phyloP scores from a whole-genome alignment of 208 protist genomes.

The Willaertia magna region DNA sequence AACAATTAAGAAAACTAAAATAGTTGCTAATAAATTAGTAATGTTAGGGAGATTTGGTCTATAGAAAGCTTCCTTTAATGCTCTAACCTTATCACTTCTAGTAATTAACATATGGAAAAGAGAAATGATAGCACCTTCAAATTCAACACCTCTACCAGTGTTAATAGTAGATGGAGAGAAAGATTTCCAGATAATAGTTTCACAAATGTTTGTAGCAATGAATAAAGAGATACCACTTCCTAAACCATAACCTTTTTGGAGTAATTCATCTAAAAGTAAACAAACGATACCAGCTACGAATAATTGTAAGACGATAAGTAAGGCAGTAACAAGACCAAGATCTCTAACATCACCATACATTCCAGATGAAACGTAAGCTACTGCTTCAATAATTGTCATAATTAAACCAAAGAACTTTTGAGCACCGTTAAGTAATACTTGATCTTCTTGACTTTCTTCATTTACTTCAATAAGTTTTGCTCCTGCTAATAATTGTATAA shows the following conservation, averaged over 20 bases:
- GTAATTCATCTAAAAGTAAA: conserved; percentile 95
- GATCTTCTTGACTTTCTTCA: conserved; percentile 78
- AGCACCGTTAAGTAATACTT: conserved; percentile 84
- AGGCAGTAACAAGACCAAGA: conserved; percentile 80
- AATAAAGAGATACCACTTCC: conserved; percentile 98
- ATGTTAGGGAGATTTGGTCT: conserved; percentile 97
- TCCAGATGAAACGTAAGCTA: conserved; percentile 90
- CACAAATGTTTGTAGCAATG: conserved; percentile 99
- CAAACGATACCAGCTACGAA: conserved; percentile 93
- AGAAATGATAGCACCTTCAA: conserved; percentile 98
- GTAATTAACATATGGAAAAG: conserved; percentile 95
- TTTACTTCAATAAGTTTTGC: conserved; percentile 90
- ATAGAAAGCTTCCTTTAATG: conserved; percentile 98
- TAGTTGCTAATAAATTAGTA: conserved; percentile 96
- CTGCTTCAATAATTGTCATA: conserved; percentile 93
- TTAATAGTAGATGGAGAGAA: conserved; percentile 97
- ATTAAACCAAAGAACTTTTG: conserved; percentile 94
- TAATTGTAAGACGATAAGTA: conserved; percentile 96
- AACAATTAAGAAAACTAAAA: conserved; percentile 96
- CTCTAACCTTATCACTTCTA: conserved; percentile 85
- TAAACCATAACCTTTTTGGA: conserved; percentile 99
- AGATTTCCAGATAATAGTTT: conserved; percentile 99
- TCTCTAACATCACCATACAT: conserved; percentile 96
- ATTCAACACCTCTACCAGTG: conserved; percentile 90
- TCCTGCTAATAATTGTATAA: conserved; percentile 94